phyloP scores from a whole-genome alignment of 768 basidiomycete species.

The Fomitopsis pulvina region DNA sequence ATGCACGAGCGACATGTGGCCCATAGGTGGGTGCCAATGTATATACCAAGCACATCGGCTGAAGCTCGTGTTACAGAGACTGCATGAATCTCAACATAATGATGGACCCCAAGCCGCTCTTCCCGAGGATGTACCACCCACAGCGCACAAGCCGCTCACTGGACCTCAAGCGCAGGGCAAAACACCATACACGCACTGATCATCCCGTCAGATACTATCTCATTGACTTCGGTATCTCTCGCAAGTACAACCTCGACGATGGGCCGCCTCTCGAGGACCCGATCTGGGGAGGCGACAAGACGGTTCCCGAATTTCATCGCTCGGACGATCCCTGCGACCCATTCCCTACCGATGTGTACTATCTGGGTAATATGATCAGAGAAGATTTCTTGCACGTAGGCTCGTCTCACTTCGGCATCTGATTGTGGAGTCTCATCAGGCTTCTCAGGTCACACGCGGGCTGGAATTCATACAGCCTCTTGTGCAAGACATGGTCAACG shows the following conservation, averaged over 20 bases:
- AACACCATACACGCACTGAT: constrained; percentile 18
- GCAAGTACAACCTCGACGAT: constrained; percentile 18
- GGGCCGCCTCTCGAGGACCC: background rate
- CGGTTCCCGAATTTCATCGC: constrained; percentile 12
- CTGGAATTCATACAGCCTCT: constrained; percentile 22
- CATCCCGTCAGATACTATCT: constrained; percentile 21
- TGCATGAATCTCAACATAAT: constrained; percentile 12
- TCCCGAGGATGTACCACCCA: constrained; percentile 7
- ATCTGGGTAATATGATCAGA: constrained; percentile 11
- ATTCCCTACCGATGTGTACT: constrained; percentile 16
- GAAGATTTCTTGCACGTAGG: constrained; percentile 6
- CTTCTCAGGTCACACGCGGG: constrained; percentile 13
- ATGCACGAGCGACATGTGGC: constrained; percentile 31
- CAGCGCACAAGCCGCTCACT: background rate
- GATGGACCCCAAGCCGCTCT: constrained; percentile 9
- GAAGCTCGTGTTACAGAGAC: constrained; percentile 6
- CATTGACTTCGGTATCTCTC: constrained; percentile 17
- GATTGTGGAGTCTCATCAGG: constrained; percentile 1
- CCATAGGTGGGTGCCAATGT: constrained; percentile 23
- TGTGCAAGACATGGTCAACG: constrained; percentile 19
- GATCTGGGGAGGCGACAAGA: constrained; percentile 11
- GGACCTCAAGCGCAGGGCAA: constrained; percentile 13
- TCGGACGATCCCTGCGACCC: constrained; percentile 5
- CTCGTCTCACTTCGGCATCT: background rate
- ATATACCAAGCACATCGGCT: constrained; percentile 2